Base-by-base conservation (phyloP, 2,329 filamentous ascomycete species). In the Sporothrix pseudoabietina region DNA sequence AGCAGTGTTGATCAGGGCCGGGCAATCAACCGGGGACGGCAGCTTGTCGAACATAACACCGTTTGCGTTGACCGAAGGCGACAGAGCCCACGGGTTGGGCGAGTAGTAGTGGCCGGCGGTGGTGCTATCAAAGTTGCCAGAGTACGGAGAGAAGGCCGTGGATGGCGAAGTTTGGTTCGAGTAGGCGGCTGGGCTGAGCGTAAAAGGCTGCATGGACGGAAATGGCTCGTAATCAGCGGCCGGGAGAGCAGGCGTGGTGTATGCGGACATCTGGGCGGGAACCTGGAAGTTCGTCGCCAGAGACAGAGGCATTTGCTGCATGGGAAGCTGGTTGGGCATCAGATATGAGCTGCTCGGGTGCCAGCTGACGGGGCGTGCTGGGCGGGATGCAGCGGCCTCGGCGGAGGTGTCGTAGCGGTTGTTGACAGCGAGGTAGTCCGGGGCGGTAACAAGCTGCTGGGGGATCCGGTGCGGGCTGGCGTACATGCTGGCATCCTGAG, bases 291-390 rank as follows among this genome's bases (percentile, higher is more conserved):
- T 66, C 44, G 71, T 74, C 10, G 59, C 66, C 30, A 74, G 47
- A 30, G 71, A 68, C 41, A 74, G 81, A 73, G 82, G 78, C 32
- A 66, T 12, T 72, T 81, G 79, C 75, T 80, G 80, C 22, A 83
- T 41, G 7, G 26, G 54, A 22, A 49, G 39, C 54, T 63, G 70
- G 44, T 39, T 52, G 66, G 66, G 80, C 26, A 83, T 65, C 9
- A 77, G 80, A 73, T 87, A 84, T 10, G 90, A 87, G 30, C 87
- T 87, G 74, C 74, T 41, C 2, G 91, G 90, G 79, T 94, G 92
- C 92, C 92, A 94, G 84, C 91, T 94, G 63, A 92, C 84, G 6
- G 92, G 91, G 57, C 92, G 87, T 71, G 82, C 82, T 54, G 84
- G 81, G 19, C 75, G 75, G 26, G 59, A 16, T 16, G 71, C 32